These are phyloP conservation scores for Macadamia tetraphylla DNA, from an alignment of 164 flowering plant genomes.

Conservation along the genomic window DNA sequence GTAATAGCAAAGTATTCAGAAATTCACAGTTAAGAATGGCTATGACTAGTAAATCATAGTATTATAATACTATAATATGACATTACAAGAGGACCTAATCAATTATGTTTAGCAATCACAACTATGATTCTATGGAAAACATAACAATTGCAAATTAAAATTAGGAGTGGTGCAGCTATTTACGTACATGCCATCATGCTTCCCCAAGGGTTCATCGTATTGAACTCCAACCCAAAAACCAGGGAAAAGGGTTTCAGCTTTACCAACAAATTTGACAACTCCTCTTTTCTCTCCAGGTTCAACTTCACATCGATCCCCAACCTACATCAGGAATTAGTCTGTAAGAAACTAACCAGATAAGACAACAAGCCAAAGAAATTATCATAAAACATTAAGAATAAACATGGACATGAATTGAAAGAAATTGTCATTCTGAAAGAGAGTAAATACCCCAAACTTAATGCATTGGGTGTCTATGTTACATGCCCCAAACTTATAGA, in stretches of 20 bases:
- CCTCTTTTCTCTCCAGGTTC: slow-evolving; percentile 95
- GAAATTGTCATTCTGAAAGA: no score
- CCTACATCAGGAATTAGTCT: slow-evolving; percentile 30
- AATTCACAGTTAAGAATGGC: no score
- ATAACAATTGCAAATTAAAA: neutral
- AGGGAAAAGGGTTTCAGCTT: slow-evolving; percentile 70
- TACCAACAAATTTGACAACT: slow-evolving; percentile 72
- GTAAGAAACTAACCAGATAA: neutral
- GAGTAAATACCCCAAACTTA: no score
- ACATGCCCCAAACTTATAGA: no score
- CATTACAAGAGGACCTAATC: neutral
- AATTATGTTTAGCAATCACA: neutral
- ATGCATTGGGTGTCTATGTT: no score
- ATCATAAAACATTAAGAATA: no score
- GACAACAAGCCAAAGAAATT: no score
- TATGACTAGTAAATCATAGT: no score
- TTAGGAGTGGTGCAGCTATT: neutral
- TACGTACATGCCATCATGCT: slow-evolving; percentile 89
- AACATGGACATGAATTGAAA: no score
- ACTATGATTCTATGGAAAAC: no score
- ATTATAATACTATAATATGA: no score
- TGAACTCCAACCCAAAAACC: slow-evolving; percentile 97
- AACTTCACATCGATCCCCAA: slow-evolving; percentile 94
- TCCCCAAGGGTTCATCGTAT: slow-evolving; percentile 94
- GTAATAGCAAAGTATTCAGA: no score